Evolutionary conservation across 768 basidiomycete genomes (phyloP), one percentile per base, ranked within the genome.

Genomic region (Rhizopogon sp.): DNA sequence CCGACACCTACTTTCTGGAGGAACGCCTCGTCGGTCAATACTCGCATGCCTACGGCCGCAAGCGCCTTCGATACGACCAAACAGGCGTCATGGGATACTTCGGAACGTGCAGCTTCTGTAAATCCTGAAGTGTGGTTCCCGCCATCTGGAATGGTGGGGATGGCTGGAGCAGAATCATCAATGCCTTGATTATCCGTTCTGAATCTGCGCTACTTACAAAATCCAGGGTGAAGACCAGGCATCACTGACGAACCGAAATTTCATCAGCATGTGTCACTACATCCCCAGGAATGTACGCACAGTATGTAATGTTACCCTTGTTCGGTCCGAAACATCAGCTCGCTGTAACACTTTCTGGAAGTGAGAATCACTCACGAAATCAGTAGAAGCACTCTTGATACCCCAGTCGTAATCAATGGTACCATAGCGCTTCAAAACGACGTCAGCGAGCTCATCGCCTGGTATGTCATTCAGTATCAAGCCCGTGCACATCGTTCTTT

Each of bases 111-210:
- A 1, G 85, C 68, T 20, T 77, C 67, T 14, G 77, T 74, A 61
- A 90, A 90, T 9, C 66, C 80, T 2, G 68, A 69, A 0, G 87
- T 88, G 60, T 90, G 88, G 61, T 89, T 89, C 8, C 87, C 86
- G n/a, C 87, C 87, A 57, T 84, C 76, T 1, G 70, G 63, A 41
- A 79, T 72, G 0, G 85, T 87, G 1, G 88, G 88, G 43, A 89
- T 90, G 6, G 84, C 87, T 88, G 29, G 29, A 35, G 20, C 17
- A 50, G 22, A 37, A 6, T 5, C 20, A 35, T 50, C 13, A 31
- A 25, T 6, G 37, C 14, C 53, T 41, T 16, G 31, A 33, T 28
- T 22, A 43, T 57, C 28, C 25, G 14, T 49, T 16, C 25, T 22
- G 44, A 52, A 16, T 53, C 41, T 40, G 52, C 9, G 28, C 9